Evolutionary conservation across 805 yeast genomes (phyloP).

Genomic region (Candida namnaoensis): DNA sequence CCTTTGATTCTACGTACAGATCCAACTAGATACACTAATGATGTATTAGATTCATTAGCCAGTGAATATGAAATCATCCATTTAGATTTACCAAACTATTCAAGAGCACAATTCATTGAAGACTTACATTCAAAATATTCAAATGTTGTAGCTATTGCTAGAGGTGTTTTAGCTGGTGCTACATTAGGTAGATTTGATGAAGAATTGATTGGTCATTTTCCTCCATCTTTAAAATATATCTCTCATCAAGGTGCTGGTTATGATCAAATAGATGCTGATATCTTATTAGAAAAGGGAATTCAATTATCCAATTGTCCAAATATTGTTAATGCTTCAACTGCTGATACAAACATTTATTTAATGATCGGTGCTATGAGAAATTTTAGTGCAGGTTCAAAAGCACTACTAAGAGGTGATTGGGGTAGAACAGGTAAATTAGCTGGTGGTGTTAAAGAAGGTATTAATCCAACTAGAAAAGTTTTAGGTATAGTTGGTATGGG

Average conservation of each 20-base stretch:
- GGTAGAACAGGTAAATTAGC: constrained; percentile 21
- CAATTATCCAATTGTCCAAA: constrained; percentile 33
- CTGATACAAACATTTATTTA: constrained; percentile 47
- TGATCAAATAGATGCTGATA: constrained; percentile 36
- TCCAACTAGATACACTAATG: constrained; percentile 42
- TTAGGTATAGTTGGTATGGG: constrained; percentile 54
- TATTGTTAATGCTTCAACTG: constrained; percentile 46
- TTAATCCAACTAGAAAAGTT: constrained; percentile 38
- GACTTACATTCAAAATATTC: constrained; percentile 25
- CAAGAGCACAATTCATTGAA: constrained; percentile 26
- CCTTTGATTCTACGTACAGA: constrained; percentile 58
- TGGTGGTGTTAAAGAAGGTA: constrained; percentile 26
- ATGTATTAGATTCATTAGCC: constrained; percentile 47
- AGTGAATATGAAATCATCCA: constrained; percentile 32
- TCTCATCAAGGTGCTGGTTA: constrained; percentile 48
- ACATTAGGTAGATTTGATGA: constrained; percentile 37
- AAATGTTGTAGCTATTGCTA: constrained; percentile 40
- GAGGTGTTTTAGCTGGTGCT: constrained; percentile 44
- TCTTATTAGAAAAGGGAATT: constrained; percentile 28
- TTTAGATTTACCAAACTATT: constrained; percentile 20
- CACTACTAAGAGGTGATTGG: constrained; percentile 20
- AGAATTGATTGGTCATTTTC: constrained; percentile 32
- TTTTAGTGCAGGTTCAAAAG: constrained; percentile 26
- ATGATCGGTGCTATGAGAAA: constrained; percentile 43
- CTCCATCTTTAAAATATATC: constrained; percentile 32